A percentile compares a stretch with the other conserved stretches of the same genome.
Evolutionary conservation across 1,139 yeast genomes (phyloP).

Genomic region (Pichia sp.): DNA sequence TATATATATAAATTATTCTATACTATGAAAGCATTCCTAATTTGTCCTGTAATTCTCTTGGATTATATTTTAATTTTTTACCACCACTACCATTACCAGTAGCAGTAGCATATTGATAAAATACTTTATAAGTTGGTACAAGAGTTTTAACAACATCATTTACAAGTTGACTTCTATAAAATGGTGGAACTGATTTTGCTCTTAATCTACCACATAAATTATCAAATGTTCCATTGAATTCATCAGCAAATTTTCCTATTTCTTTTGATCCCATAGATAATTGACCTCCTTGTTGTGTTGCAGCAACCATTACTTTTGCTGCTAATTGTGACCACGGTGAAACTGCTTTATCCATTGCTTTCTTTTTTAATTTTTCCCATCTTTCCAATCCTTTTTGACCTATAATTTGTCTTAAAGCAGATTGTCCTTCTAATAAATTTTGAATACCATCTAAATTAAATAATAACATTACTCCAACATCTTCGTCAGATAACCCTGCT

Average conservation of each 20-base stretch:
- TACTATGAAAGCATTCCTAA: no score
- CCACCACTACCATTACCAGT: no score
- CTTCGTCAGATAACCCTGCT: slow-evolving; percentile 41
- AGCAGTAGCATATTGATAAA: no score
- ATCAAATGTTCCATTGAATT: slow-evolving; percentile 75
- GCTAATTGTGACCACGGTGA: slow-evolving; percentile 84
- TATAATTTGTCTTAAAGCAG: slow-evolving; percentile 49
- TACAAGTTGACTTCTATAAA: slow-evolving; percentile 7
- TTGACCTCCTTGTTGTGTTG: slow-evolving; percentile 41
- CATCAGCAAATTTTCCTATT: slow-evolving; percentile 80
- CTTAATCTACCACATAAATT: slow-evolving; percentile 27
- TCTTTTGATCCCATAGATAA: slow-evolving; percentile 42
- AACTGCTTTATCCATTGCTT: slow-evolving; percentile 69
- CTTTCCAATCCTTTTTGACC: slow-evolving; percentile 65
- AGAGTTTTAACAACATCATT: slow-evolving; percentile 10
- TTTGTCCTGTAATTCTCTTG: no score
- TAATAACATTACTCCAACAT: slow-evolving; percentile 65
- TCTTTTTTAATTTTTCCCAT: slow-evolving; percentile 61
- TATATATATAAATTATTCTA: no score
- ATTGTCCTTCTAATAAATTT: slow-evolving; percentile 55
- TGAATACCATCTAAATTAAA: slow-evolving; percentile 72
- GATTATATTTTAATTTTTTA: no score
- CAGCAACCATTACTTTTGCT: slow-evolving; percentile 65
- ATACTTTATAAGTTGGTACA: no score
- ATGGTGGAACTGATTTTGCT: slow-evolving; percentile 6